Evolutionary conservation across 2,329 filamentous ascomycete species (phyloP), one percentile per base, ranked within the genome.

Genomic region (Venturia aucupariae): DNA sequence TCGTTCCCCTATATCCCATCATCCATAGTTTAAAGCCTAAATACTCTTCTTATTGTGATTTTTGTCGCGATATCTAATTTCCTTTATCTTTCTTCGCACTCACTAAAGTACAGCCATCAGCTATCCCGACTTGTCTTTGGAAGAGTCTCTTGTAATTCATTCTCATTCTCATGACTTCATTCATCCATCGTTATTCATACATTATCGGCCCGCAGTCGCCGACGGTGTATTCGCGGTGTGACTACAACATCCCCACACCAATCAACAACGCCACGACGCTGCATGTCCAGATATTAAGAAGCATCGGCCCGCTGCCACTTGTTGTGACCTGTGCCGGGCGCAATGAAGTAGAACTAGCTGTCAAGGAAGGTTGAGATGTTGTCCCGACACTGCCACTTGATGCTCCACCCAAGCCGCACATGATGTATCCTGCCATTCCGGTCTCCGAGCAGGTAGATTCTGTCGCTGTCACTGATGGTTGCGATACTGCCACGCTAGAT

Each of bases 341-440:
- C 30, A 30, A 57, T 35, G 19, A n/a, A 32, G 24, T n/a, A 2
- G 51, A 19, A 19, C 30, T 35, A 19, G 27, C 19, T 35, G 17
- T 22, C 11, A 35, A n/a, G 17, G 51, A 57, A 19, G 30, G 27
- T n/a, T 57, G 5, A n/a, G 51, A 35, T n/a, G 27, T 35, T 35
- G 51, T 32, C 30, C 51, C 51, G 19, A 19, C 27, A 6, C 51
- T 57, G 19, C 27, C 19, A 35, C 27, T 57, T 35, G 51, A 32
- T 57, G 51, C 30, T 10, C 51, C 51, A 2, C 30, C 51, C 17
- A 57, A 5, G 30, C 51, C 51, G 11, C 51, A 57, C 51, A 57
- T 57, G 30, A 57, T 57, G 17, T 32, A 57, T 19, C 51, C 51
- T 35, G 51, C 51, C 51, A 57, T 57, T 35, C 51, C 51, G 17